Percentiles rank a stretch among this genome's conserved stretches.
phyloP scores from a whole-genome alignment of 1,284 basidiomycete genomes.

The Marasmius tenuissimus region DNA sequence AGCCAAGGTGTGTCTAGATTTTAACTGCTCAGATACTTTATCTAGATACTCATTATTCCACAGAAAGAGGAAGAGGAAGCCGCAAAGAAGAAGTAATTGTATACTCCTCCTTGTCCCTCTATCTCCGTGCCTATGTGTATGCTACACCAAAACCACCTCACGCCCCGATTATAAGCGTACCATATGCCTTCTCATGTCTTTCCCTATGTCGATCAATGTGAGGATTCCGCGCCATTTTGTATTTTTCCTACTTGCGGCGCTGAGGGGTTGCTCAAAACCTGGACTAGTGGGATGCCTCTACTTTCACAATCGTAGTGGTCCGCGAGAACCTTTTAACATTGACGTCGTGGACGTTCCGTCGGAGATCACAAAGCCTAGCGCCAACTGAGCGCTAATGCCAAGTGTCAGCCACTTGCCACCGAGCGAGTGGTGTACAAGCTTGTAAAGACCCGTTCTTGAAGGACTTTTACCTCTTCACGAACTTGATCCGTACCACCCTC shows the following conservation, averaged over 20 bases:
- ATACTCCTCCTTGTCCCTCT: conserved; percentile 29
- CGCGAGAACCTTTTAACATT: too few relatives aligned
- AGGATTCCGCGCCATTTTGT: background rate
- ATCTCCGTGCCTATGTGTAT: conserved; percentile 28
- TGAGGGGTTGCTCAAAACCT: background rate
- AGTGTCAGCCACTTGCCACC: too few relatives aligned
- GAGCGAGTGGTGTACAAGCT: too few relatives aligned
- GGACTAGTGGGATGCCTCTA: too few relatives aligned
- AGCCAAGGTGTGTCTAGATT: conserved; percentile 64
- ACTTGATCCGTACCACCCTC: too few relatives aligned
- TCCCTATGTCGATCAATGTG: conserved; percentile 11
- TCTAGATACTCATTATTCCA: conserved; percentile 16
- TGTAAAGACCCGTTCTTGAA: too few relatives aligned
- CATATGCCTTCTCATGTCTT: conserved; percentile 25
- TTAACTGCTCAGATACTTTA: background rate
- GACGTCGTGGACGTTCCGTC: too few relatives aligned
- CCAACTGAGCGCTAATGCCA: too few relatives aligned
- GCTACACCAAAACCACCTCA: conserved; percentile 25
- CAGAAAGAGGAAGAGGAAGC: conserved; percentile 93
- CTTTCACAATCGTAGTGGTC: too few relatives aligned
- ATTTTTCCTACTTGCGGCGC: background rate
- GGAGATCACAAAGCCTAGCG: too few relatives aligned
- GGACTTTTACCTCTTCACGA: too few relatives aligned
- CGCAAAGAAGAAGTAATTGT: conserved; percentile 85
- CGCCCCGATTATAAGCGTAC: conserved; percentile 19